Conservation (phyloP, 495 filamentous ascomycete species). For the Margaritispora aquatica region DNA sequence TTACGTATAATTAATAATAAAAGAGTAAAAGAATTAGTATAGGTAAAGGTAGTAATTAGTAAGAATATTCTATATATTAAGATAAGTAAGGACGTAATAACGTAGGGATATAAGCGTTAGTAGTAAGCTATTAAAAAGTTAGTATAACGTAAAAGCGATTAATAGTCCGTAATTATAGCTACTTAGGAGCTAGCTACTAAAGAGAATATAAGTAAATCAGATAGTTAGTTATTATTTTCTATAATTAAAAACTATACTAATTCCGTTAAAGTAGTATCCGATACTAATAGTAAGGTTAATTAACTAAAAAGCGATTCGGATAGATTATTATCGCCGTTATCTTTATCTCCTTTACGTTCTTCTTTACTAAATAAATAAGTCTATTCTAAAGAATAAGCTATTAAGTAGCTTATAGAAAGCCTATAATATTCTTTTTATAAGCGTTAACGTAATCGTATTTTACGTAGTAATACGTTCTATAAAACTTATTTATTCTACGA, state of each 20-base stretch:
- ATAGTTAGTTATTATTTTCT: background rate
- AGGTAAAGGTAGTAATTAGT: background rate
- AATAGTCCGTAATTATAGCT: background rate
- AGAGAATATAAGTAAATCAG: background rate
- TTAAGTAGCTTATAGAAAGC: background rate
- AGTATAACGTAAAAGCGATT: background rate
- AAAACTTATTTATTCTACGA: background rate
- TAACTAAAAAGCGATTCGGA: background rate
- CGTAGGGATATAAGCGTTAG: background rate
- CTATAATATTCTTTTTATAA: background rate
- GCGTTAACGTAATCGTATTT: background rate
- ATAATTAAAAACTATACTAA: background rate
- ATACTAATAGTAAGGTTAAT: background rate
- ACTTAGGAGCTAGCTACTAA: background rate
- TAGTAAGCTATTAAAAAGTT: background rate
- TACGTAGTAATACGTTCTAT: background rate
- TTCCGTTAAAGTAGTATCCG: background rate
- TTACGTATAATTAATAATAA: background rate
- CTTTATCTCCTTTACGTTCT: background rate
- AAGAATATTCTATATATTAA: background rate
- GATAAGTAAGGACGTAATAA: too few relatives aligned
- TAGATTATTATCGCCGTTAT: background rate
- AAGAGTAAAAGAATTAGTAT: background rate
- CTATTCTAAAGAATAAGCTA: background rate
- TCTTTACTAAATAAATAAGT: background rate